These are phyloP conservation scores for Herpetospermum pedunculosum DNA, from an alignment of 306 rosid genomes.

Conservation along the genomic window DNA sequence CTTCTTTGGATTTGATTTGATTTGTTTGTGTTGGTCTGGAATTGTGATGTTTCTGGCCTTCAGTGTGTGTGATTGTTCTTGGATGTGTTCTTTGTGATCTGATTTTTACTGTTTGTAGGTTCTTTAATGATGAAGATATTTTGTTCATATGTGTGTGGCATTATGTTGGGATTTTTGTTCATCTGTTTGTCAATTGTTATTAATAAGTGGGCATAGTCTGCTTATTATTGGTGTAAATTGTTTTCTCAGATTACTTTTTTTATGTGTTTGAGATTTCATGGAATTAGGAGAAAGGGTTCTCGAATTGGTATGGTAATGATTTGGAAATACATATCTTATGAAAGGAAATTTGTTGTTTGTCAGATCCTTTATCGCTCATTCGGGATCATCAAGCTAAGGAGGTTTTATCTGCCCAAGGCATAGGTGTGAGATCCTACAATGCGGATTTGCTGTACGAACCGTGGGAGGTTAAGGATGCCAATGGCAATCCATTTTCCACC, in stretches of 20 bases:
- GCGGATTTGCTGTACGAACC: slow-evolving; percentile 95
- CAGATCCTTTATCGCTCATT: slow-evolving; percentile 91
- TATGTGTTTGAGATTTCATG: background rate
- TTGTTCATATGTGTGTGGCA: background rate
- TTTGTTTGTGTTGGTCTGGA: background rate
- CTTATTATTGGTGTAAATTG: background rate
- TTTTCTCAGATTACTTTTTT: background rate
- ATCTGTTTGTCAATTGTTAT: background rate
- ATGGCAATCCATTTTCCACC: slow-evolving; percentile 78
- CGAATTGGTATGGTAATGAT: background rate
- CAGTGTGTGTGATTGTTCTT: background rate
- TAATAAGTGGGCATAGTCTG: background rate
- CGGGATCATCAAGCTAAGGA: slow-evolving; percentile 89
- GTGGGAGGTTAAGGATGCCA: slow-evolving; percentile 86
- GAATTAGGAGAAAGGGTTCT: background rate
- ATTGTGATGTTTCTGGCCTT: background rate
- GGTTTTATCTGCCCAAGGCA: slow-evolving; percentile 65
- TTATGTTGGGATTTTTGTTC: background rate
- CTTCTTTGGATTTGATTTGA: background rate
- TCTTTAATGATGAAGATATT: background rate
- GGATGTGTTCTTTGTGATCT: background rate
- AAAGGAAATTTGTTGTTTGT: background rate
- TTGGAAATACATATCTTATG: background rate
- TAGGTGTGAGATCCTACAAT: slow-evolving; percentile 75
- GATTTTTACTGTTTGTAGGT: background rate